These are phyloP conservation scores for Epichloe elymi DNA, from an alignment of 2,329 filamentous ascomycete species.

Conservation along the genomic window DNA sequence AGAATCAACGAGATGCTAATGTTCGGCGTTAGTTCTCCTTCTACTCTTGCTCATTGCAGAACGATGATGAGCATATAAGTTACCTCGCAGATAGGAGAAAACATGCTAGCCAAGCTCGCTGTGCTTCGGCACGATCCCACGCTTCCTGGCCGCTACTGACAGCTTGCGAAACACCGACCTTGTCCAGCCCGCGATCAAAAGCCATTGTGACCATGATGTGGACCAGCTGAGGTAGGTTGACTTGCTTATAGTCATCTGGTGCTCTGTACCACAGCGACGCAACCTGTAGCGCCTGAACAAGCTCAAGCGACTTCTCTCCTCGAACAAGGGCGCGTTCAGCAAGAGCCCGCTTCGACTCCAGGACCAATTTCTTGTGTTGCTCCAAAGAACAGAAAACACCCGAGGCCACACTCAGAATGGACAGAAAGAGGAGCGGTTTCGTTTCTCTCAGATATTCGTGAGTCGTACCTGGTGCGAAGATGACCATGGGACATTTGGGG, in stretches of 20 bases:
- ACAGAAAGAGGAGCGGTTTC: constrained; percentile 2
- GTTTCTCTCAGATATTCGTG: constrained; percentile 1
- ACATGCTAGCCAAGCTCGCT: constrained; percentile 3
- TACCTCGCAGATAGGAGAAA: constrained; percentile 3
- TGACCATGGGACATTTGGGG: constrained; percentile 2
- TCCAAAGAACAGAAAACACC: neutral
- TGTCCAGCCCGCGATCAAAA: neutral
- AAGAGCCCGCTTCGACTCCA: neutral
- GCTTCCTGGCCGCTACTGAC: neutral
- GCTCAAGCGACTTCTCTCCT: constrained; percentile 3
- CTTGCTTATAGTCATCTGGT: neutral
- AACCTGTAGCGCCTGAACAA: constrained; percentile 3
- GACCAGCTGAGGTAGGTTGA: neutral
- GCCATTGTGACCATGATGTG: constrained; percentile 2
- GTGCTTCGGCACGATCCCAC: constrained; percentile 3
- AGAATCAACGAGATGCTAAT: constrained; percentile 2
- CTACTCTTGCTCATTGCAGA: neutral
- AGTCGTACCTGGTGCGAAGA: neutral
- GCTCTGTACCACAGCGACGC: constrained; percentile 2
- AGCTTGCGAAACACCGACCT: neutral
- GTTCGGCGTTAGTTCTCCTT: neutral
- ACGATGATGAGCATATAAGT: neutral
- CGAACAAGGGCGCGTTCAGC: neutral
- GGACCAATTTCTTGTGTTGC: neutral
- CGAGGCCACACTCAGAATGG: constrained; percentile 2